A percentile compares a stretch with the other conserved stretches of the same genome.
phyloP scores from a whole-genome alignment of 1,284 basidiomycete species.

The Apiotrichum sp. region DNA sequence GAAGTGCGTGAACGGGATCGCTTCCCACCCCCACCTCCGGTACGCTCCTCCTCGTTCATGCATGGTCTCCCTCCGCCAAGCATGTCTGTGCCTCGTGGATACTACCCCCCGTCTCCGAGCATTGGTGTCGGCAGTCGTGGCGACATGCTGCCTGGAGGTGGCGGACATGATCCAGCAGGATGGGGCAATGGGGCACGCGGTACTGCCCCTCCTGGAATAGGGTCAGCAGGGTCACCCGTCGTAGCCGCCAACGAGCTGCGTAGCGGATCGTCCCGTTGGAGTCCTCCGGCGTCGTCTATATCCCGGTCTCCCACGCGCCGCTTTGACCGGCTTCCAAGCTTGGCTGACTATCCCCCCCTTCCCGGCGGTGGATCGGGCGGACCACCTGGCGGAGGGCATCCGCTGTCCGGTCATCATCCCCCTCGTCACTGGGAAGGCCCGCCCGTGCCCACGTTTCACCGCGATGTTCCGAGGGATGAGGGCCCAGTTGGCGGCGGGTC shows the following conservation, averaged over 20 bases:
- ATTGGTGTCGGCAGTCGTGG: neutral
- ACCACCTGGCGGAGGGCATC: neutral
- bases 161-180: neutral
- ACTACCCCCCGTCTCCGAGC: neutral
- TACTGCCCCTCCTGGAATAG: neutral
- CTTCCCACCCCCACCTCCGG: constrained; percentile 4
- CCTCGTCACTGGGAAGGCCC: neutral
- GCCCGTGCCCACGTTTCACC: neutral
- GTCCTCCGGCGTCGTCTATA: neutral
- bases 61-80: constrained; percentile 20
- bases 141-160: neutral
- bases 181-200: neutral
- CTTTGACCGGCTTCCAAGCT: neutral
- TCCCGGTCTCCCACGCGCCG: neutral
- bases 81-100: neutral
- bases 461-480: neutral
- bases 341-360: neutral
- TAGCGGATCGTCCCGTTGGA: neutral
- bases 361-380: neutral
- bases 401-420: neutral
- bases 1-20: constrained; percentile 5
- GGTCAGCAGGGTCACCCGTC: neutral
- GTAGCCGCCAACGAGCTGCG: neutral
- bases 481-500: too few relatives aligned
- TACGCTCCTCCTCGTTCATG: constrained; percentile 10